A percentile compares a stretch with the other conserved stretches of the same genome.
Evolutionary conservation across 768 basidiomycete species (phyloP).

Genomic region (Boletus rubroflammeus): DNA sequence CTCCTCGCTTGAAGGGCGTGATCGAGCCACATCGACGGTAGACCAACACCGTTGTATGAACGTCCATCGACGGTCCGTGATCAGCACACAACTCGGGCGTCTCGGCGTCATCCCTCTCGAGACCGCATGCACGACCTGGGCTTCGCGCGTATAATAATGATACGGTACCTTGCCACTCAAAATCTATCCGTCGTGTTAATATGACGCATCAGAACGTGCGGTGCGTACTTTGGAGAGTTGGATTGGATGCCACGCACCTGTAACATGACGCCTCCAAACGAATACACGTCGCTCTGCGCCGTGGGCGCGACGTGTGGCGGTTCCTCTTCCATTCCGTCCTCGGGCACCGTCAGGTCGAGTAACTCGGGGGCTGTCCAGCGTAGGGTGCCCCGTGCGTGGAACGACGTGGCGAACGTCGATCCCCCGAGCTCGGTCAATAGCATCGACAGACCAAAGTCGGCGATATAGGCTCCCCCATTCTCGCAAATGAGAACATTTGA

Average conservation of each 20-base stretch:
- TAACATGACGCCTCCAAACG: constrained; percentile 21
- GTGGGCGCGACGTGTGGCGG: not conserved
- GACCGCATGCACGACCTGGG: constrained; percentile 10
- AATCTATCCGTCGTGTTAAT: not conserved
- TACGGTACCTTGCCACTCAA: constrained; percentile 14
- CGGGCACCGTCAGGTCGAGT: not conserved
- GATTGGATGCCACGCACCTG: constrained; percentile 2
- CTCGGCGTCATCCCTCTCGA: not conserved
- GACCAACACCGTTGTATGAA: constrained; percentile 17
- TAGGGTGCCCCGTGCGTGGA: constrained; percentile 13
- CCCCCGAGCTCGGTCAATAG: too few relatives aligned
- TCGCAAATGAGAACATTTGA: constrained; percentile 42
- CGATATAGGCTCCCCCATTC: constrained; percentile 33
- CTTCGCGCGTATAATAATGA: constrained; percentile 10
- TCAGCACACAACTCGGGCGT: not conserved
- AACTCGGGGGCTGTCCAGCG: constrained; percentile 7
- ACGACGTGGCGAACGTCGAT: constrained; percentile 14
- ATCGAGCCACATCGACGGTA: constrained; percentile 21
- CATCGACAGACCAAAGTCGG: too few relatives aligned
- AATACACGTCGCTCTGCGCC: constrained; percentile 4
- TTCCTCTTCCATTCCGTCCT: not conserved
- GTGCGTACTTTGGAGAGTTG: too few relatives aligned
- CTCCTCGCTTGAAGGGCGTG: constrained; percentile 29
- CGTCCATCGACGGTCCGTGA: constrained; percentile 7
- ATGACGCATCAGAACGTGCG: not conserved